phyloP scores from a whole-genome alignment of 2,329 filamentous ascomycete genomes.

The Clarireedia sp. region DNA sequence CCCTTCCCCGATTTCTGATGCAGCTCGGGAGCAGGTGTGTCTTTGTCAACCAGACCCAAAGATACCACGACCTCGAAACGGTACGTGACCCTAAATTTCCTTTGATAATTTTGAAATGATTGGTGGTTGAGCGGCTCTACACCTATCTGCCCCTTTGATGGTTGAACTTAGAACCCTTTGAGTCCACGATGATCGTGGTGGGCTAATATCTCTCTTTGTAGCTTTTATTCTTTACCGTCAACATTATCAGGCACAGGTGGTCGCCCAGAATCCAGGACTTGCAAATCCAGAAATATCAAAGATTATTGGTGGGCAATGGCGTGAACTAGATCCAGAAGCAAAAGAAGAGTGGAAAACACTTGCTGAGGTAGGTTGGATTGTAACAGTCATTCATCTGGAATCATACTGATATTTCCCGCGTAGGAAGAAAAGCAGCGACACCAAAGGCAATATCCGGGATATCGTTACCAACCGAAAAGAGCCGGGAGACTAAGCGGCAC shows the following conservation, averaged over 20 bases:
- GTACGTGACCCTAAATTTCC: slow-evolving; percentile 38
- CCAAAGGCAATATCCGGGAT: slow-evolving; percentile 82
- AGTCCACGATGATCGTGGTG: slow-evolving; percentile 23
- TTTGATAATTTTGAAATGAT: slow-evolving; percentile 18
- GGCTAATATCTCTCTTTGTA: slow-evolving; percentile 37
- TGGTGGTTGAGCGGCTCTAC: slow-evolving; percentile 12
- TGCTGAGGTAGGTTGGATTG: slow-evolving; percentile 56
- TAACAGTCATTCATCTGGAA: neutral
- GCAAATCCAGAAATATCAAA: slow-evolving; percentile 96
- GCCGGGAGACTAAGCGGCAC: slow-evolving; percentile 24
- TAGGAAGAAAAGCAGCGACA: slow-evolving; percentile 85
- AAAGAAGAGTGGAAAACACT: slow-evolving; percentile 84
- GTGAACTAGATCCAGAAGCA: slow-evolving; percentile 60
- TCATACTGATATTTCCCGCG: neutral
- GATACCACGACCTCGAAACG: slow-evolving; percentile 63
- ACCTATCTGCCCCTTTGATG: slow-evolving; percentile 19
- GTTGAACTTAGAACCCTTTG: slow-evolving; percentile 10
- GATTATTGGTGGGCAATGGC: slow-evolving; percentile 87
- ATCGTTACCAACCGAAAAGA: slow-evolving; percentile 73
- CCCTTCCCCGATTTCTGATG: slow-evolving; percentile 15
- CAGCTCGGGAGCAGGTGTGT: slow-evolving; percentile 43
- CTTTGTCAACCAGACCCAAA: slow-evolving; percentile 65
- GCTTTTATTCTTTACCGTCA: slow-evolving; percentile 98
- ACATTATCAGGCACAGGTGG: slow-evolving; percentile 77
- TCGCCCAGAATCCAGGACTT: slow-evolving; percentile 75